A percentile compares a stretch with the other conserved stretches of the same genome.
Evolutionary conservation across 2,329 filamentous ascomycete species (phyloP).

Genomic region (Colletotrichum lentis): DNA sequence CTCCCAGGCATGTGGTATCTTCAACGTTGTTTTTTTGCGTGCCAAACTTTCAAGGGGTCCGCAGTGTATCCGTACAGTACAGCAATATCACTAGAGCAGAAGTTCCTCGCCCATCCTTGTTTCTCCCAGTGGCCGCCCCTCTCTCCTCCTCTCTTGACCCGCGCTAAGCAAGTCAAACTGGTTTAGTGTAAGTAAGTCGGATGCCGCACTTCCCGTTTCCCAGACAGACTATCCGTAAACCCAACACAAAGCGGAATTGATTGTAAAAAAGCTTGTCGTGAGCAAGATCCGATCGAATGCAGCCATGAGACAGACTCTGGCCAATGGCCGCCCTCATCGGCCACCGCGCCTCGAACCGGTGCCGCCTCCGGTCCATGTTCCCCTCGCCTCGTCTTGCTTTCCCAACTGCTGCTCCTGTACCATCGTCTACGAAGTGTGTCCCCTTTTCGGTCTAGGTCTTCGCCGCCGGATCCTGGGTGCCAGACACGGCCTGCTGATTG

Average conservation of each 20-base stretch:
- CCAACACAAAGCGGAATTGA: conserved; percentile 4
- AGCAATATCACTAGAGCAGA: too few species aligned
- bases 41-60: too few species aligned
- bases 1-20: too few species aligned
- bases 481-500: conserved; percentile 21
- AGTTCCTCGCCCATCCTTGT: too few species aligned
- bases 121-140: too few species aligned
- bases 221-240: conserved; percentile 1
- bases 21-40: too few species aligned
- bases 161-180: conserved; percentile 10
- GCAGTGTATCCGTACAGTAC: too few species aligned
- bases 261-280: conserved; percentile 21
- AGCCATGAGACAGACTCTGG: conserved; percentile 5
- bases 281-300: background rate
- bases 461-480: background rate
- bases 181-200: conserved; percentile 1
- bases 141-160: background rate
- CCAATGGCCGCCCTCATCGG: conserved; percentile 5
- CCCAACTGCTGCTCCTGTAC: background rate
- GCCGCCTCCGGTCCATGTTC: background rate
- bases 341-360: background rate
- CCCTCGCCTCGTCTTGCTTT: conserved; percentile 21
- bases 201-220: background rate
- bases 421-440: background rate
- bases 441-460: background rate